Base-by-base conservation (phyloP, 805 yeast species). In the Pichia exigua region DNA sequence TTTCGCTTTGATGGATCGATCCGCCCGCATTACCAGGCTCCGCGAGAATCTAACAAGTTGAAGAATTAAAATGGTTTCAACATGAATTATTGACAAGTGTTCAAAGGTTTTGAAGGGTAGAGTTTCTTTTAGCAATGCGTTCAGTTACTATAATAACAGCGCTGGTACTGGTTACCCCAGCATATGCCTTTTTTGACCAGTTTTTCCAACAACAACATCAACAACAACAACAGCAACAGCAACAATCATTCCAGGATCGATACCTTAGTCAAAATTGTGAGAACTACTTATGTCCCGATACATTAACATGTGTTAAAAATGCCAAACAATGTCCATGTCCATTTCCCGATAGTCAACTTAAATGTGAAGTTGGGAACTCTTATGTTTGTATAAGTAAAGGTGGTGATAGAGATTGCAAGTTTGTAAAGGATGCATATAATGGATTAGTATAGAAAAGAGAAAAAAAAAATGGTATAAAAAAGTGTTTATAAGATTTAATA, bases 281-380 rank as follows among this genome's bases (percentile, higher is more conserved):
- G 11, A 71, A 72, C 7, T 92, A 83, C 64, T 67, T 92, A 38
- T 94, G 99, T 64, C 88, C 88, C 4, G 95, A 83, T 58, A 88
- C 97, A 0, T 72, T 82, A 42, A 73, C 73, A 11, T 94, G 99
- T 70, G 99, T 88, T 0, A 73, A 75, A 2, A 60, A 67, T 1
- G 80, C 88, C 0, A 58, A 74, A 9, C 86, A 83, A 48, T 94
- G 99, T 65, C 96, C 97, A 1, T 94, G 99, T 65, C 89, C 88
- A 2, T 92, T 81, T 63, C 94, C 96, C 1, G 79, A 82, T 53
- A 83, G 95, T 1, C 96, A 92, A 64, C 61, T 87, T 54, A 85
- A 87, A 61, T 94, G 99, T 66, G 64, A 76, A 2, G 70, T 87
- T 42, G 95, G 97, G 0, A 27, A 35, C 32, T 78, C 78, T 50